phyloP scores from a whole-genome alignment of 2,329 filamentous ascomycete genomes.

The Pseudogymnoascus sp. region DNA sequence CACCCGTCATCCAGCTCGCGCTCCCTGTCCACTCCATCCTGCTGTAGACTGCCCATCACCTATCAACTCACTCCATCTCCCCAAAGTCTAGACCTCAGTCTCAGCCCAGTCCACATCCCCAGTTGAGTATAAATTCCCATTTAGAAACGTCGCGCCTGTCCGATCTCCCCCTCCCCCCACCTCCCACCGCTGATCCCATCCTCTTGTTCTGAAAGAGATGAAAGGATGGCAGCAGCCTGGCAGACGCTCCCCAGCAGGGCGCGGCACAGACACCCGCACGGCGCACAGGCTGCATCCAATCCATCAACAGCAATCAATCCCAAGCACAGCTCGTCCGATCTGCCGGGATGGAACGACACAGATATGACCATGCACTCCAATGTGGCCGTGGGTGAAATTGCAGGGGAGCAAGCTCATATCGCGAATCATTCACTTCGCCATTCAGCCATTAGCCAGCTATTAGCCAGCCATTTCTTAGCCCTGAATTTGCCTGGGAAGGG shows the following conservation, averaged over 20 bases:
- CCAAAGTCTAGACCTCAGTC: background rate
- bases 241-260: background rate
- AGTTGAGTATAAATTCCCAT: slow-evolving; percentile 3
- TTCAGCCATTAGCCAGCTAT: background rate
- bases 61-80: background rate
- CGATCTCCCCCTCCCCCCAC: background rate
- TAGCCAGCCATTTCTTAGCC: background rate
- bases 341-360: background rate
- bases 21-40: background rate
- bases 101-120: slow-evolving; percentile 1
- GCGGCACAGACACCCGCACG: background rate
- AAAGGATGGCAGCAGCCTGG: background rate
- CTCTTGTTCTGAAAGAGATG: background rate
- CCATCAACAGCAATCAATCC: background rate
- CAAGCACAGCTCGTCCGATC: background rate
- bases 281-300: background rate
- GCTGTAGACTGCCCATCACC: background rate
- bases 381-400: background rate
- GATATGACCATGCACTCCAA: background rate
- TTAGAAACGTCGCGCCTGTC: background rate
- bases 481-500: background rate
- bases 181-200: background rate
- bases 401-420: background rate
- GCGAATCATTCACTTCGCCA: background rate
- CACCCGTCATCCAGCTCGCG: background rate